These are phyloP conservation scores for Acanthamoeba royreba DNA, from an alignment of 208 protist species.

Conservation along the genomic window DNA sequence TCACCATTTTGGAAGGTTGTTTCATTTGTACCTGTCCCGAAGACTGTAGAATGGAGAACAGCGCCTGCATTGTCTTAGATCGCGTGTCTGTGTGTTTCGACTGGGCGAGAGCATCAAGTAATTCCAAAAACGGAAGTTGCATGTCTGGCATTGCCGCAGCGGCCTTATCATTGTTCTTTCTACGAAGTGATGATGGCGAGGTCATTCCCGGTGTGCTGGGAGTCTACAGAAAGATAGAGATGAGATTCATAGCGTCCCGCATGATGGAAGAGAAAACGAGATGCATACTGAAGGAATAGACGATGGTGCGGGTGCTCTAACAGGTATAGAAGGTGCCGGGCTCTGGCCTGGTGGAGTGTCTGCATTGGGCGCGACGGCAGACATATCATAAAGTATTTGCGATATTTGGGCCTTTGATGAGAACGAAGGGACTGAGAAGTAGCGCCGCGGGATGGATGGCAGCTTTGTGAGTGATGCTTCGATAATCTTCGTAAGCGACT, in stretches of 20 bases:
- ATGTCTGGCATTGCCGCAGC: neutral
- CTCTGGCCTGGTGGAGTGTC: neutral
- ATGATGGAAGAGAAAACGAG: neutral
- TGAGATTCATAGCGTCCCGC: neutral
- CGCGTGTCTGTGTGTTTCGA: slow-evolving; percentile 40
- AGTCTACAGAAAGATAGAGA: neutral
- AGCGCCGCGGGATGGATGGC: neutral
- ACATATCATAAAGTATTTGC: slow-evolving; percentile 10
- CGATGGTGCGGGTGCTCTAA: neutral
- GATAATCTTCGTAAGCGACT: slow-evolving; percentile 40
- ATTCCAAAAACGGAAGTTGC: neutral
- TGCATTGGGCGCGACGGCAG: neutral
- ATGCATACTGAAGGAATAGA: neutral
- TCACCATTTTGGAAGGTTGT: neutral
- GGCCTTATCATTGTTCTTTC: neutral
- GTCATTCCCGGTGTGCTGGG: neutral
- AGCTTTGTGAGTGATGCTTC: neutral
- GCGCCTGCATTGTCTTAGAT: slow-evolving; percentile 19
- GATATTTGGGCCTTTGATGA: slow-evolving; percentile 21
- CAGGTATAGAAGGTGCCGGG: neutral
- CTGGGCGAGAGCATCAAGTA: neutral
- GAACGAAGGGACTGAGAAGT: slow-evolving; percentile 13
- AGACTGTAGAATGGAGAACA: slow-evolving; percentile 14
- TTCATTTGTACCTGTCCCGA: slow-evolving; percentile 5
- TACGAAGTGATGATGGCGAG: neutral